Percentiles rank a stretch among this genome's conserved stretches.
phyloP scores from a whole-genome alignment of 164 flowering plant species.

The Berberis thunbergii region DNA sequence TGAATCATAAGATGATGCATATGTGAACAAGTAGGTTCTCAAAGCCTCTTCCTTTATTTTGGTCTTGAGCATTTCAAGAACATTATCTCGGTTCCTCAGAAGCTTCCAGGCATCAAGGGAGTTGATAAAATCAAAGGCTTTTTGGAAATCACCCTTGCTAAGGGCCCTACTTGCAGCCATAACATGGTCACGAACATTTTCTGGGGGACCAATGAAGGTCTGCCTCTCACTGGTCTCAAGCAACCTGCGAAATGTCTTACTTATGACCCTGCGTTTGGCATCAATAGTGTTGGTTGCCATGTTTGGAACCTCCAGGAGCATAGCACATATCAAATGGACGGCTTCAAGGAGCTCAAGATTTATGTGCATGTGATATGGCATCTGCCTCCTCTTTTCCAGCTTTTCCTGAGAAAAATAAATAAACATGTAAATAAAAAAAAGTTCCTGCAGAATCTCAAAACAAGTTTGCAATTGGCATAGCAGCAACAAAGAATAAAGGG shows the following conservation, averaged over 20 bases:
- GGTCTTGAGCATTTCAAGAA: background rate
- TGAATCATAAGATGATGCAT: background rate
- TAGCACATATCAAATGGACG: background rate
- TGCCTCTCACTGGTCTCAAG: background rate
- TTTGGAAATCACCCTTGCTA: background rate
- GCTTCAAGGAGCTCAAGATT: background rate
- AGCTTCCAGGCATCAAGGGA: slow-evolving; percentile 1
- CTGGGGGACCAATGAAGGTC: slow-evolving; percentile 2
- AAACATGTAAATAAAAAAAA: too few species aligned
- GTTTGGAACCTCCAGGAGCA: background rate
- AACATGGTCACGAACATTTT: background rate
- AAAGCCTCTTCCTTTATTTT: background rate
- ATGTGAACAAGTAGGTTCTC: background rate
- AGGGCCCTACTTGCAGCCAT: background rate
- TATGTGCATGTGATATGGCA: background rate
- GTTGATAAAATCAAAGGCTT: background rate
- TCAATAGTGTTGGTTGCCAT: background rate
- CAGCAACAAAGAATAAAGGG: too few species aligned
- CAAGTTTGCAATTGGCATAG: too few species aligned
- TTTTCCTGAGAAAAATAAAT: background rate
- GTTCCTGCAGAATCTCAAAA: too few species aligned
- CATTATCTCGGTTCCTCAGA: background rate
- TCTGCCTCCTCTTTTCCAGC: background rate
- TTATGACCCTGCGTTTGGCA: background rate
- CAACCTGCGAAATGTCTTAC: background rate